phyloP scores from a whole-genome alignment of 345 rosid genomes.

The Eucalyptus marginata region DNA sequence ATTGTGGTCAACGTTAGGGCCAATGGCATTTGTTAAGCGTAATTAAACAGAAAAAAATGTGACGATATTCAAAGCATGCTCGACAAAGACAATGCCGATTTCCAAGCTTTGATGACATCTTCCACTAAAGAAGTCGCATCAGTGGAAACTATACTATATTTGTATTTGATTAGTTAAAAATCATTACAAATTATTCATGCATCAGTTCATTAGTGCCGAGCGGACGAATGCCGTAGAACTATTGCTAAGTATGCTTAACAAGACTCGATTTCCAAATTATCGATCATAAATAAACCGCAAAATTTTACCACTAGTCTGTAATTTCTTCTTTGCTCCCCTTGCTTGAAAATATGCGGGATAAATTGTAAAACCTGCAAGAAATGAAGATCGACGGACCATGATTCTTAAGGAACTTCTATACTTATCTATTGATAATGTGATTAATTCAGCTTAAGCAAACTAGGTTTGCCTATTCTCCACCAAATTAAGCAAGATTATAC shows the following conservation, averaged over 20 bases:
- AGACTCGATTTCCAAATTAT: not conserved
- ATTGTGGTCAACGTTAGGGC: not conserved
- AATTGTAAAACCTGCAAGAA: not conserved
- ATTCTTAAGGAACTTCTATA: not conserved
- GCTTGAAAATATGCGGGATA: not conserved
- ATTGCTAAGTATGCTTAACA: not conserved
- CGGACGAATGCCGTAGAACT: not conserved
- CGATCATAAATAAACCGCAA: not conserved
- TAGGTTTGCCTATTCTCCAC: not conserved
- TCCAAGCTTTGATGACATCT: not conserved
- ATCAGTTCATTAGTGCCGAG: not conserved
- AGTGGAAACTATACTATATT: not conserved
- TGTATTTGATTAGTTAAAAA: no score
- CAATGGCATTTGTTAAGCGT: not conserved
- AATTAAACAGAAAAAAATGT: not conserved
- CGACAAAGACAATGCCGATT: not conserved
- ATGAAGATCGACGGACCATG: not conserved
- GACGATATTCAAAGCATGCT: not conserved
- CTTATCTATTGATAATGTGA: not conserved
- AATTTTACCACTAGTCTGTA: not conserved
- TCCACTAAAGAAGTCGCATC: not conserved
- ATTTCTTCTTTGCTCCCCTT: not conserved
- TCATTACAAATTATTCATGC: no score
- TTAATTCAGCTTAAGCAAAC: not conserved
- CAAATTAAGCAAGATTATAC: not conserved